A percentile compares a stretch with the other conserved stretches of the same genome.
phyloP scores from a whole-genome alignment of 1,284 basidiomycete genomes.

The Coniophora puteana region DNA sequence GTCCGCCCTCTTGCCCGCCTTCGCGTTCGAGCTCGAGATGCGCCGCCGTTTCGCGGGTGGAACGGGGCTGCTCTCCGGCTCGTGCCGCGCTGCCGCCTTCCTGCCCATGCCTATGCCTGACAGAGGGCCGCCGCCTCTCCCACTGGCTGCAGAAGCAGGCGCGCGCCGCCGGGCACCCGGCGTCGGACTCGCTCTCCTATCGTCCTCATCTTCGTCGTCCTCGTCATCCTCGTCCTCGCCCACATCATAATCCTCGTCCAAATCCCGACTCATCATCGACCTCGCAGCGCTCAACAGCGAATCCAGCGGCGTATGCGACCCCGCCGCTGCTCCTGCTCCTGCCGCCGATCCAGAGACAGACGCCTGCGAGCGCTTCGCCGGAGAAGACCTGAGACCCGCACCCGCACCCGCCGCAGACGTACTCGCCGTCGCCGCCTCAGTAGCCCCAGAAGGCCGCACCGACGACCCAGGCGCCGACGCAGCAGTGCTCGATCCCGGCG shows the following conservation, averaged over 20 bases:
- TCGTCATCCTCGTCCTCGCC: conserved; percentile 18
- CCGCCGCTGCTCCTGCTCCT: no score
- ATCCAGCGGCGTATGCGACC: conserved; percentile 38
- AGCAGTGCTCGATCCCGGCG: conserved; percentile 26
- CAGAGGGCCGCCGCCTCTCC: no score
- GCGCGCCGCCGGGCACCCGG: no score
- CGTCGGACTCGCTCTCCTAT: conserved; percentile 9
- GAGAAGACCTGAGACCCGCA: no score
- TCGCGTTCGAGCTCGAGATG: background rate
- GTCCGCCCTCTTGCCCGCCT: background rate
- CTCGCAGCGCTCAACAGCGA: conserved; percentile 61
- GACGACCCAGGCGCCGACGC: conserved; percentile 22
- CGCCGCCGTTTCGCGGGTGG: background rate
- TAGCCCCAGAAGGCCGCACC: conserved; percentile 12
- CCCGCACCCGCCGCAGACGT: no score
- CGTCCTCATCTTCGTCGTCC: conserved; percentile 14
- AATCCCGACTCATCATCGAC: conserved; percentile 46
- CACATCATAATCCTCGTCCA: conserved; percentile 22
- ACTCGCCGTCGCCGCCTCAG: conserved; percentile 7
- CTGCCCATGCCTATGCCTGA: no score
- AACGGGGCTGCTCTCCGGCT: no score
- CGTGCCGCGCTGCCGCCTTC: no score
- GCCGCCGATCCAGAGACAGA: no score
- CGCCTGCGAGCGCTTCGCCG: no score
- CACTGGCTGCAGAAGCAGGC: no score